Evolutionary conservation across 2,329 filamentous ascomycete species (phyloP), one percentile per base, ranked within the genome.

Genomic region (Cladosporium velox): DNA sequence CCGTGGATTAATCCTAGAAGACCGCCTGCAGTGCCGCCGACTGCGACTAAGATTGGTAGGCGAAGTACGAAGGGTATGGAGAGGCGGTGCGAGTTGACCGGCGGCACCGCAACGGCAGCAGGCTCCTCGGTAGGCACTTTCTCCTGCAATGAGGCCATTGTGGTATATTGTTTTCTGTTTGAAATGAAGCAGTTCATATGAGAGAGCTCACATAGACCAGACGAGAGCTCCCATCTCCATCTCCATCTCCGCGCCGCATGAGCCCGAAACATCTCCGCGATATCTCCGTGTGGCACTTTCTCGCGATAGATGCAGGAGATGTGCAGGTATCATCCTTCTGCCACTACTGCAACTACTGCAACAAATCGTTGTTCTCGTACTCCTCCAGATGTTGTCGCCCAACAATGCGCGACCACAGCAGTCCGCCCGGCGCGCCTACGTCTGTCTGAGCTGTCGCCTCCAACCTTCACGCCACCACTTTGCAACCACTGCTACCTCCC

Each of bases 1-100:
- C 77, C 77, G 61, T 78, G 75, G 18, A 70, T 68, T 15, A 74
- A 57, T 35, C 77, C 77, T 28, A 79, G 70, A 57, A 71, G 38
- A 60, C 75, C 70, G 51, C 77, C 77, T 21, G 70, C 55, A 34
- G 70, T 59, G 60, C 68, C 70, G 51, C 72, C 70, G 28, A 75
- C 64, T 24, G 69, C 52, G 26, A 70, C 71, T 51, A 71, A 68
- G 28, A 77, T 66, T 10, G 73, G 72, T 14, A 78, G 68, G 35
- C 77, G 76, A n/a, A 72, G 58, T 30, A 66, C 60, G 59, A 76
- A 73, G 26, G 75, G 74, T 11, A 77, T 66, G 26, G 72, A 75
- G 55, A 79, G 74, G 24, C 77, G 75, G 60, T 73, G 61, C 58
- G 70, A 59, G 38, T n/a, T 65, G 55, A 59, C 47, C 7, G 54